Conservation (phyloP, 2,329 filamentous ascomycete species). For the Pseudogymnoascus sp. region DNA sequence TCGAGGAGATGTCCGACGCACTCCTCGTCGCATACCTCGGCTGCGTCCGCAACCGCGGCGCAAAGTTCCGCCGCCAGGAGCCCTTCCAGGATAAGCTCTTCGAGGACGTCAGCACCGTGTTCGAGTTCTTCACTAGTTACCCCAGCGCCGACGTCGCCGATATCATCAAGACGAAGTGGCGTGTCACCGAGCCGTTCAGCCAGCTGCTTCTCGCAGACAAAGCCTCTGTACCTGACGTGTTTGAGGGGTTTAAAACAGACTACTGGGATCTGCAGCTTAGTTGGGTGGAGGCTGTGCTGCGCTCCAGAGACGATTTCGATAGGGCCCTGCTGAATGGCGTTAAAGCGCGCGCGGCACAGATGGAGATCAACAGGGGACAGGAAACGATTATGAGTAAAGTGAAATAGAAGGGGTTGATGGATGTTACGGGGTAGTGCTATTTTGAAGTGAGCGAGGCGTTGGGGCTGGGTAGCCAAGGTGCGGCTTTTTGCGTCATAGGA, state of each 20-base stretch:
- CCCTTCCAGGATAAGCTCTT: conserved; percentile 89
- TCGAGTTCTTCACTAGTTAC: conserved; percentile 69
- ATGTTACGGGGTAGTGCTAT: not conserved
- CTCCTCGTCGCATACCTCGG: conserved; percentile 78
- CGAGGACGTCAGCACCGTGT: conserved; percentile 83
- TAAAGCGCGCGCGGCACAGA: conserved; percentile 79
- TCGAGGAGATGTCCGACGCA: conserved; percentile 88
- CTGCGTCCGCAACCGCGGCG: conserved; percentile 78
- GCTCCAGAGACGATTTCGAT: conserved; percentile 88
- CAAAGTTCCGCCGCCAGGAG: conserved; percentile 77
- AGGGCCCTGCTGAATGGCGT: conserved; percentile 78
- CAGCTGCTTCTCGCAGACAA: conserved; percentile 70
- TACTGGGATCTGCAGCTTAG: conserved; percentile 93
- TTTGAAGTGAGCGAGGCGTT: not conserved
- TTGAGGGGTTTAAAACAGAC: conserved; percentile 69
- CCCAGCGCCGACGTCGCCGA: conserved; percentile 60
- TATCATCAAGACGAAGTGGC: conserved; percentile 84
- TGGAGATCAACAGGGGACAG: conserved; percentile 67
- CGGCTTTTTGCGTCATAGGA: not conserved
- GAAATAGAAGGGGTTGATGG: conserved; percentile 42
- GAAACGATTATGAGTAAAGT: conserved; percentile 96
- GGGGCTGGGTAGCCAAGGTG: not conserved
- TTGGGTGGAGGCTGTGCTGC: conserved; percentile 89
- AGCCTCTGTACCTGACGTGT: conserved; percentile 63
- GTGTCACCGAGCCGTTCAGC: conserved; percentile 77